Percentiles rank a stretch among this genome's conserved stretches.
Evolutionary conservation across 768 basidiomycete species (phyloP).

Genomic region (Lactarius trivialis): DNA sequence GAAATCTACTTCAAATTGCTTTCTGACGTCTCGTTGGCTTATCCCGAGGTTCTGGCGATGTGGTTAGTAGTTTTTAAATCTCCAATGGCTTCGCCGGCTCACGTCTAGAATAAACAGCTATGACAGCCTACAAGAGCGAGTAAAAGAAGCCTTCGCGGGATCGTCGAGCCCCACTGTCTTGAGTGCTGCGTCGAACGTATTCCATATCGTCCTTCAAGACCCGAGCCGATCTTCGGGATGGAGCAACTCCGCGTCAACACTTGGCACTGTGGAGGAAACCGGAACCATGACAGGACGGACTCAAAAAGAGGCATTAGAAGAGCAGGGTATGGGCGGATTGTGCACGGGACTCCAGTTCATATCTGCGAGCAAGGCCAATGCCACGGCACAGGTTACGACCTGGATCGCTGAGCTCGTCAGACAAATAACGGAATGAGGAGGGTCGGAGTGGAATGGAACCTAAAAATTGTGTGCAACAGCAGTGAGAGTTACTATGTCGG

Average conservation of each 20-base stretch:
- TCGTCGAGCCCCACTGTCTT: conserved; percentile 69
- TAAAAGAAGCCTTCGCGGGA: conserved; percentile 64
- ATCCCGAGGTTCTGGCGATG: conserved; percentile 67
- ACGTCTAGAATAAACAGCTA: conserved; percentile 41
- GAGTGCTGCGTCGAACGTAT: conserved; percentile 65
- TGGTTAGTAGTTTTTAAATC: conserved; percentile 47
- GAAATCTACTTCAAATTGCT: conserved; percentile 74
- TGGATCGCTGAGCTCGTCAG: conserved; percentile 65
- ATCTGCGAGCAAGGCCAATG: conserved; percentile 33
- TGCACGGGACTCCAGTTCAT: conserved; percentile 69
- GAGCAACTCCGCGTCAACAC: conserved; percentile 55
- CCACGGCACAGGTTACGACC: conserved; percentile 56
- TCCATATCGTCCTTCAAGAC: conserved; percentile 62
- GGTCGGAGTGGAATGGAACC: conserved; percentile 10
- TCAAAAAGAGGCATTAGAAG: conserved; percentile 58
- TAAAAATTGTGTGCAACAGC: conserved; percentile 3
- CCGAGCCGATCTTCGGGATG: conserved; percentile 35
- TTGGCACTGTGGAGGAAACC: conserved; percentile 56
- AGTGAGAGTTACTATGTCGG: not conserved
- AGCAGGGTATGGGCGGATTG: conserved; percentile 67
- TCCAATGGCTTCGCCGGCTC: not conserved
- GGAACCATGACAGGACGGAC: conserved; percentile 37
- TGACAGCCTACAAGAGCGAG: conserved; percentile 66
- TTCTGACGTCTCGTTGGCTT: conserved; percentile 57
- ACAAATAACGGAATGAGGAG: conserved; percentile 42